Base-by-base conservation (phyloP, 2,329 filamentous ascomycete genomes). In the Phoma sp. region DNA sequence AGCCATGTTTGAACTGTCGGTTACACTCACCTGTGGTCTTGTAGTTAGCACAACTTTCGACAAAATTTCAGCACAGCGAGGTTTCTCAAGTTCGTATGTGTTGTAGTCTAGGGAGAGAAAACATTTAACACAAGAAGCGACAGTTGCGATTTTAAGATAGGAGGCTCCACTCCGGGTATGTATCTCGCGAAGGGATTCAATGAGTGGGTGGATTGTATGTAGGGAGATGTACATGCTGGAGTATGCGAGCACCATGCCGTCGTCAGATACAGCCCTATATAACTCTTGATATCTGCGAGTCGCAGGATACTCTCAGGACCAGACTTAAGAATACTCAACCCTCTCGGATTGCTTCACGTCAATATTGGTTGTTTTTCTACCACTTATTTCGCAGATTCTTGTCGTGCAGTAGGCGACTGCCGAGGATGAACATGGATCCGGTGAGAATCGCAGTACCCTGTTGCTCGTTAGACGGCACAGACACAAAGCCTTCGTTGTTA, bases 401-500 rank as follows among this genome's bases (percentile, higher is more conserved):
- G 15, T 61, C 53, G 24, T 65, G 62, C 8, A 67, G 17, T 1
- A 65, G 10, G 6, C 63, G 64, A 36, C 66, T 69, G 17, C 33
- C 54, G 7, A 69, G 49, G 58, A 69, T 68, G 41, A 67, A 61
- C 2, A 56, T 15, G 1, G 64, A 63, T 3, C 63, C 64, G 22
- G 48, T 37, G 6, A 53, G 51, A 17, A 69, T 54, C 9, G 61
- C 49, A 8, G 43, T 44, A 15, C 63, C 63, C 64, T 68, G 13
- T 8, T 6, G 8, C 12, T 10, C 4, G 29, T 56, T 37, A 54
- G 35, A 17, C 17, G 17, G 17, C 12, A 31, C 2, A 13, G 6
- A 7, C 35, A 8, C 39, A 29, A 10, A 36, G 12, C 2, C 5
- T 22, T 13, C 13, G 3, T 10, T 29, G 5, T 19, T 24, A 1